These are phyloP conservation scores for Kazachstania martiniae DNA, from an alignment of 805 yeast species.

Conservation along the genomic window DNA sequence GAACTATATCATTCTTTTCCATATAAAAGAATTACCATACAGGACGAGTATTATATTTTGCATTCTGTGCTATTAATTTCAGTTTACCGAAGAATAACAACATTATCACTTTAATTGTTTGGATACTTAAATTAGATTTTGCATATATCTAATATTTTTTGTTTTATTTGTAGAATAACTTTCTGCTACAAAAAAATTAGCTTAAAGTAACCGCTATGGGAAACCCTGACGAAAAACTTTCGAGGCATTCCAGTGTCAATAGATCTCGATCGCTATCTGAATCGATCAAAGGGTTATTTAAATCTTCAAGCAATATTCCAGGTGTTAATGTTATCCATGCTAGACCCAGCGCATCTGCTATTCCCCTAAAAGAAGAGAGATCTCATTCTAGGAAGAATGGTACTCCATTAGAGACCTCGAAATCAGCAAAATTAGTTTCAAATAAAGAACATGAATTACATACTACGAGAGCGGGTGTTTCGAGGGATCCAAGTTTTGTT, in stretches of 20 bases:
- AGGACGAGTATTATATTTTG: too few species aligned
- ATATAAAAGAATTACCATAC: too few species aligned
- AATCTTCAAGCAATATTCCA: conserved; percentile 1
- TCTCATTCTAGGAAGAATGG: too few species aligned
- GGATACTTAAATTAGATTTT: too few species aligned
- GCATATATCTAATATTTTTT: too few species aligned
- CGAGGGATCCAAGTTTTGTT: background rate
- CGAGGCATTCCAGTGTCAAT: conserved; percentile 6
- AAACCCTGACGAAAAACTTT: conserved; percentile 2
- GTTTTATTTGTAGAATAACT: too few species aligned
- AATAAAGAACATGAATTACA: conserved; percentile 18
- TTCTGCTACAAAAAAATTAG: too few species aligned
- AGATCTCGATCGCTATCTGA: conserved; percentile 20
- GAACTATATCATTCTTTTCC: too few species aligned
- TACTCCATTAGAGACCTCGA: conserved; percentile 1
- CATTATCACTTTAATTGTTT: too few species aligned
- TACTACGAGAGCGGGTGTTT: conserved; percentile 9
- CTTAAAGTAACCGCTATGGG: too few species aligned
- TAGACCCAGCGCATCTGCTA: background rate
- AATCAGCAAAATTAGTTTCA: conserved; percentile 5
- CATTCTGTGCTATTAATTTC: too few species aligned
- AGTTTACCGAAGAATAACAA: too few species aligned
- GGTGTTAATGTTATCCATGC: background rate
- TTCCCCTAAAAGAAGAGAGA: background rate
- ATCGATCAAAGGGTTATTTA: conserved; percentile 21